Evolutionary conservation across 495 filamentous ascomycete genomes (phyloP).

Genomic region (Aspergillus baeticus): DNA sequence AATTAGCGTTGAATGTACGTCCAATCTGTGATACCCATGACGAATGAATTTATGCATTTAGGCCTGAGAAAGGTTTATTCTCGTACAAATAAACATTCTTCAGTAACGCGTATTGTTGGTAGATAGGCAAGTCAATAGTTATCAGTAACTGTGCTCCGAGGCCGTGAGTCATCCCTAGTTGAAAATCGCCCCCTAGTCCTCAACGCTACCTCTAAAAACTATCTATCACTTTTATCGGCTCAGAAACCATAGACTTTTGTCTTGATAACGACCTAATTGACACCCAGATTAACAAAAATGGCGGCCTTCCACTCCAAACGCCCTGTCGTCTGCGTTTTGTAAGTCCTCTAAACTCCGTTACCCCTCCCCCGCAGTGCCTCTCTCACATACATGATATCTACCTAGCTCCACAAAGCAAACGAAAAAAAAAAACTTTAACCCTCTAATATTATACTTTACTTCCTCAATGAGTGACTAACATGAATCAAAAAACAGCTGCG

Average conservation of each 20-base stretch:
- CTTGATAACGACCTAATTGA: slow-evolving; percentile 6
- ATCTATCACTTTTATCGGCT: background rate
- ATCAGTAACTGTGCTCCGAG: background rate
- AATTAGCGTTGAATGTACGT: slow-evolving; percentile 20
- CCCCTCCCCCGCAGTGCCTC: slow-evolving; percentile 9
- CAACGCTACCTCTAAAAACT: background rate
- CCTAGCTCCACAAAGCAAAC: too few relatives aligned
- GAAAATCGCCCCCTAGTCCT: background rate
- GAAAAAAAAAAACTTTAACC: background rate
- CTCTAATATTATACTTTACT: too few relatives aligned
- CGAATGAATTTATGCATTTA: slow-evolving; percentile 1
- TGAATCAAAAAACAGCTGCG: slow-evolving; percentile 55
- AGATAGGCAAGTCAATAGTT: background rate
- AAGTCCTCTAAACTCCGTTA: slow-evolving; percentile 35
- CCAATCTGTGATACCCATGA: slow-evolving; percentile 29
- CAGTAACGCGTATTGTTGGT: background rate
- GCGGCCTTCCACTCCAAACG: slow-evolving; percentile 39
- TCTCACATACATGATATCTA: background rate
- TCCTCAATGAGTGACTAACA: slow-evolving; percentile 6
- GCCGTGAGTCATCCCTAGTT: background rate
- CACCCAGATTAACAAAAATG: slow-evolving; percentile 3
- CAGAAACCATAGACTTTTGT: background rate
- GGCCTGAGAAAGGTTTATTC: background rate
- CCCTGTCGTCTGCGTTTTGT: slow-evolving; percentile 80
- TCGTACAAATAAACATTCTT: background rate